Conservation (phyloP, 2,329 filamentous ascomycete species). For the Colletotrichum sp. region DNA sequence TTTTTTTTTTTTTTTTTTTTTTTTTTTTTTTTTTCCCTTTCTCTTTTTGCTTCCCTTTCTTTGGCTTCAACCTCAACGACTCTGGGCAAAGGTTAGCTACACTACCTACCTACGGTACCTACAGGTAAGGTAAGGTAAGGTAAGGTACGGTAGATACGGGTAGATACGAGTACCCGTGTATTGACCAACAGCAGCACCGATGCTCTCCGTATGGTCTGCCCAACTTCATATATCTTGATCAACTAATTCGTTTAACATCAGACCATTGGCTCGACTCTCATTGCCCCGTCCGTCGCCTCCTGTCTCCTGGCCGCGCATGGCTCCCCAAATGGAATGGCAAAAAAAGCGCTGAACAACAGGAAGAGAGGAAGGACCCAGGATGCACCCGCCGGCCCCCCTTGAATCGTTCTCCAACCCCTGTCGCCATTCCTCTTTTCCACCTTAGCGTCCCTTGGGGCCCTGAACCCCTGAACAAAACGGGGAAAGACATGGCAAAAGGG, state of each 20-base stretch:
- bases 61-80: not conserved
- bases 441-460: not conserved
- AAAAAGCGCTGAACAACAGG: not conserved
- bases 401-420: not conserved
- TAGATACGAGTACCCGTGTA: not conserved
- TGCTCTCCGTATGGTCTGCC: not conserved
- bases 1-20: not conserved
- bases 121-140: not conserved
- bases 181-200: not conserved
- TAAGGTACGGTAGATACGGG: not conserved
- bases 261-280: not conserved
- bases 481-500: slow-evolving; percentile 15
- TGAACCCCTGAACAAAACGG: slow-evolving; percentile 12
- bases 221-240: not conserved
- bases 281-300: not conserved
- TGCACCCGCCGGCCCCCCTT: not conserved
- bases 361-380: not conserved
- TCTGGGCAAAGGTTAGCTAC: not conserved
- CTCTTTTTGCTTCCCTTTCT: not conserved
- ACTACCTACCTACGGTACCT: not conserved
- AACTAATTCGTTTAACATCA: not conserved
- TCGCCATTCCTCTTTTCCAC: slow-evolving; percentile 8
- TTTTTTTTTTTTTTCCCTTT: not conserved
- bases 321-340: not conserved
- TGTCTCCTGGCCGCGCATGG: not conserved